Percentiles rank a stretch among this genome's conserved stretches.
Conservation (phyloP, 331 rosid genomes). For the Quercus phellos region DNA sequence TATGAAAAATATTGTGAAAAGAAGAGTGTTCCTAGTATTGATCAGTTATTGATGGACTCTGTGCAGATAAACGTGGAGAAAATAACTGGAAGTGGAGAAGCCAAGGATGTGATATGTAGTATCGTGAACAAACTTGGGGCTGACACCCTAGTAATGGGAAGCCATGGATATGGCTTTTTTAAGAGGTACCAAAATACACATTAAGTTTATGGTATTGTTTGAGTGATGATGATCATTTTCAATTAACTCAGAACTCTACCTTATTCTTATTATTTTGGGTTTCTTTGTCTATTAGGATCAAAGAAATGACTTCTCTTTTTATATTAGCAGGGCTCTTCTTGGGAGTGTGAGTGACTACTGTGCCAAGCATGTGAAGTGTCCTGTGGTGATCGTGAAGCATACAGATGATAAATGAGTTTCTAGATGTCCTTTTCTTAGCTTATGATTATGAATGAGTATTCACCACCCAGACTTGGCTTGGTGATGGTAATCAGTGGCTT, state of each 20-base stretch:
- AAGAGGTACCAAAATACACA: constrained; percentile 41
- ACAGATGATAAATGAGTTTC: constrained; percentile 19
- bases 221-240: not conserved
- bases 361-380: constrained; percentile 64
- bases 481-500: not conserved
- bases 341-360: constrained; percentile 91
- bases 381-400: constrained; percentile 71
- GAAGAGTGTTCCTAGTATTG: too few species aligned
- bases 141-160: constrained; percentile 84
- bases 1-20: too few species aligned
- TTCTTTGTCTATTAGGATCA: not conserved
- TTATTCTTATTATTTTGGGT: too few species aligned
- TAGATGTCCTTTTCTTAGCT: not conserved
- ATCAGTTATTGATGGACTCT: not conserved
- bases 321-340: constrained; percentile 55
- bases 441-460: not conserved
- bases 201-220: not conserved
- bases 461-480: not conserved
- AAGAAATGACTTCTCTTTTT: not conserved
- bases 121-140: constrained; percentile 49
- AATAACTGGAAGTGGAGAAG: constrained; percentile 62
- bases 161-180: constrained; percentile 83
- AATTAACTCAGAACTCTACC: too few species aligned
- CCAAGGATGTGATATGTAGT: constrained; percentile 72
- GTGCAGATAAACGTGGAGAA: constrained; percentile 56